Evolutionary conservation across 805 yeast species (phyloP), one percentile per base, ranked within the genome.

Genomic region (Yarrowia divulgata): DNA sequence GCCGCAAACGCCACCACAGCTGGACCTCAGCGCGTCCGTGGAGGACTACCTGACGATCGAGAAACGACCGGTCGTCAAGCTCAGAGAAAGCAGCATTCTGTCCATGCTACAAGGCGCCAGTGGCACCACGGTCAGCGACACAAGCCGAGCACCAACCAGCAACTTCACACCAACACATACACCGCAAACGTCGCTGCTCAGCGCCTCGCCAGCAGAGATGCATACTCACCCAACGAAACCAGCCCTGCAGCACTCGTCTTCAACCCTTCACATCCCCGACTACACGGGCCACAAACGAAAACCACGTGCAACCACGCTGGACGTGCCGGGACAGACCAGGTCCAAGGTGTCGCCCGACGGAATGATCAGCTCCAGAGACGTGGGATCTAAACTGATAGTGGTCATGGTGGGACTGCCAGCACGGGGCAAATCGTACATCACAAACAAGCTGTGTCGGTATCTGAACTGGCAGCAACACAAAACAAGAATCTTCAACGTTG

Each of bases 401-500:
- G 96, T 95, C 19, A 94, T 94, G 98, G 97, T 94, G 16, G 99
- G 99, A 1, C 74, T 82, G 57, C 98, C 98, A 0, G 98, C 98
- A 0, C 83, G 98, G 68, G 99, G 99, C 3, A 94, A 94, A 78
- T 90, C 97, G 1, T 95, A 93, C 77, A 87, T 94, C 71, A 92
- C 98, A 67, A 94, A 93, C 78, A 94, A 95, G 77, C 82, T 94
- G 60, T 90, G 96, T 1, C 81, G 98, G 71, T 95, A 91, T 79
- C 81, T 94, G 76, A 94, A 94, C 79, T 94, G 97, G 97, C 85
- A 93, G 48, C 97, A 93, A 79, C 96, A 93, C 74, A 92, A 90
- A 73, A 88, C 97, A 70, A 84, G 89, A 72, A 93, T 94, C 10
- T 94, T 95, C 81, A 94, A 94, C 75, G 99, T 95, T 39, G 99